phyloP scores from a whole-genome alignment of 2,329 filamentous ascomycete species.

The Aspergillus intermedius region DNA sequence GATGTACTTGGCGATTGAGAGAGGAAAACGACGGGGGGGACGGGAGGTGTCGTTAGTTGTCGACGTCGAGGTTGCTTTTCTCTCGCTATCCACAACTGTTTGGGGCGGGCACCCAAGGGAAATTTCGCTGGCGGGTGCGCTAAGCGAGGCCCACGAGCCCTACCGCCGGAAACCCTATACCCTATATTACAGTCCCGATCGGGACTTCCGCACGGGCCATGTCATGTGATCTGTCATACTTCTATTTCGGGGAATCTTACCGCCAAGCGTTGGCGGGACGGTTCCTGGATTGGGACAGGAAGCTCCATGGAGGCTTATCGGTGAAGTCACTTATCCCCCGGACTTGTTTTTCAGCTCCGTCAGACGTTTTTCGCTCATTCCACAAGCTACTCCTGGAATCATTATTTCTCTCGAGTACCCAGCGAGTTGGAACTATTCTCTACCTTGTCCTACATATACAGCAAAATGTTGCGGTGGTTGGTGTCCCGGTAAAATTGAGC shows the following conservation, averaged over 20 bases:
- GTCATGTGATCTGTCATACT: conserved; percentile 13
- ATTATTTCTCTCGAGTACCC: not conserved
- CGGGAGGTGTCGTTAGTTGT: conserved; percentile 27
- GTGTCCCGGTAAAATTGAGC: conserved; percentile 3
- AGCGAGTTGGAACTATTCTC: not conserved
- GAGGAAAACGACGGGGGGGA: conserved; percentile 21
- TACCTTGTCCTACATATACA: not conserved
- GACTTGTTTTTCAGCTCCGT: conserved; percentile 7
- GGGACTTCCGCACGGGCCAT: conserved; percentile 5
- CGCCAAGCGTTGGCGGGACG: conserved; percentile 10
- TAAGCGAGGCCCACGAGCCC: conserved; percentile 27
- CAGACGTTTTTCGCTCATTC: too few species aligned
- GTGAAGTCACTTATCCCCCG: conserved; percentile 3
- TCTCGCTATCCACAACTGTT: conserved; percentile 21
- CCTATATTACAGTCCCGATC: conserved; percentile 17
- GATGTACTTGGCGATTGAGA: conserved; percentile 37
- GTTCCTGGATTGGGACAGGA: conserved; percentile 8
- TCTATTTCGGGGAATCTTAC: conserved; percentile 7
- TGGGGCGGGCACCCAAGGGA: conserved; percentile 15
- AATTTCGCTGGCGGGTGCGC: conserved; percentile 30
- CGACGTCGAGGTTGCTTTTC: conserved; percentile 29
- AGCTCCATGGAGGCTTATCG: conserved; percentile 9
- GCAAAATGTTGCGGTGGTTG: conserved; percentile 33
- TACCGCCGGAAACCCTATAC: conserved; percentile 22
- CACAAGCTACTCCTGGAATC: conserved; percentile 5